Conservation (phyloP, 331 rosid species). For the Malus hybrid region DNA sequence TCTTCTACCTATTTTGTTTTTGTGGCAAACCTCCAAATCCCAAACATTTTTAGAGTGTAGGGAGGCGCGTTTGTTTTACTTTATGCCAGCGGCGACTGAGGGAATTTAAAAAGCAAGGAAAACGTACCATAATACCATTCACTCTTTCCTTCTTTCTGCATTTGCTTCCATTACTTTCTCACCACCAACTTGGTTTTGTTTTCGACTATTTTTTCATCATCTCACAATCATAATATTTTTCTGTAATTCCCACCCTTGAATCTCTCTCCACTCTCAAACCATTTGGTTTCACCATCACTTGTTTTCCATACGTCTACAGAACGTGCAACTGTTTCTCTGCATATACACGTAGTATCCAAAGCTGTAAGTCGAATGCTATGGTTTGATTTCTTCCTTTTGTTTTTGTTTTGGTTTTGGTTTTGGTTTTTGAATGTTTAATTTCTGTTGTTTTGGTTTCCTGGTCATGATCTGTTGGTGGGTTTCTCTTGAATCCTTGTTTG, state of each 20-base stretch:
- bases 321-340: slow-evolving; percentile 14
- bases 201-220: neutral
- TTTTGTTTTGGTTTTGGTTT: slow-evolving; percentile 18
- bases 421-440: slow-evolving; percentile 5
- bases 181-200: neutral
- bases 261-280: slow-evolving; percentile 13
- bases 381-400: slow-evolving; percentile 7
- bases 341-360: slow-evolving; percentile 21
- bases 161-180: slow-evolving; percentile 12
- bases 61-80: neutral
- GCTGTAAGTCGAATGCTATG: neutral
- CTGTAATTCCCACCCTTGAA: slow-evolving; percentile 19
- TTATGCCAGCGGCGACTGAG: slow-evolving; percentile 18
- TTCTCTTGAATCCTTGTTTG: slow-evolving; percentile 18
- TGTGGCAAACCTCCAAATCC: neutral
- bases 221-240: slow-evolving; percentile 11
- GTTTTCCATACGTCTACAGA: neutral
- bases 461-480: slow-evolving; percentile 1
- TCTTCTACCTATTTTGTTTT: neutral
- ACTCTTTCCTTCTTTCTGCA: neutral
- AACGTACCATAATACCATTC: neutral
- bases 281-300: neutral
- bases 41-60: neutral
- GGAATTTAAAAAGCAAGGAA: slow-evolving; percentile 8
- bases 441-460: neutral